Conservation (phyloP, 805 yeast species). For the Torulaspora microellipsoides region DNA sequence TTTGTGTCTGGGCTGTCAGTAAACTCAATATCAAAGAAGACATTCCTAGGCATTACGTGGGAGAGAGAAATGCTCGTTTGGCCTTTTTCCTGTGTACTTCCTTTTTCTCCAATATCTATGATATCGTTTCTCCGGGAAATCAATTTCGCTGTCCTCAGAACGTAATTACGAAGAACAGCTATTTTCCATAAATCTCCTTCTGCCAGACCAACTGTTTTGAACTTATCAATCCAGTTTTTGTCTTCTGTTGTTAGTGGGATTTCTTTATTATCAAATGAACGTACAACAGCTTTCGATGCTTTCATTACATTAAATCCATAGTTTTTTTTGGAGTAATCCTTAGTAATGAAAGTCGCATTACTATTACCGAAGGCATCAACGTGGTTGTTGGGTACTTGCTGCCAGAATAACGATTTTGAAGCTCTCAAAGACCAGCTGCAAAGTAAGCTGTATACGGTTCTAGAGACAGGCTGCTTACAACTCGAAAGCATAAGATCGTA, state of each 20-base stretch:
- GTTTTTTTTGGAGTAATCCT: slow-evolving; percentile 25
- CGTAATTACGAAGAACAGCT: slow-evolving; percentile 62
- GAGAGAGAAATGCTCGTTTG: slow-evolving; percentile 4
- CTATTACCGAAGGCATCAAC: slow-evolving; percentile 46
- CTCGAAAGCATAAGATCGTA: slow-evolving; percentile 66
- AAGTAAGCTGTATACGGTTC: slow-evolving; percentile 58
- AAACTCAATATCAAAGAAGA: slow-evolving; percentile 44
- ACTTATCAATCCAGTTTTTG: slow-evolving; percentile 63
- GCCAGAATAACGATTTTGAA: slow-evolving; percentile 77
- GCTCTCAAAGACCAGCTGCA: slow-evolving; percentile 69
- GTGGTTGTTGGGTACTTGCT: slow-evolving; percentile 38
- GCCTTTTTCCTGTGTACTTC: slow-evolving; percentile 31
- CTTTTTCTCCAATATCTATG: slow-evolving; percentile 11
- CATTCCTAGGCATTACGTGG: slow-evolving; percentile 44
- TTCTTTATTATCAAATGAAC: slow-evolving; percentile 40
- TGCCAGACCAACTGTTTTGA: slow-evolving; percentile 67
- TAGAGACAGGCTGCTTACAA: slow-evolving; percentile 61
- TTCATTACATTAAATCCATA: slow-evolving; percentile 25
- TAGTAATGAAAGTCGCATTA: slow-evolving; percentile 23
- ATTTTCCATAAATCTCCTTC: slow-evolving; percentile 82
- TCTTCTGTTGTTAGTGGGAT: slow-evolving; percentile 61
- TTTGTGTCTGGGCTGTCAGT: slow-evolving; percentile 9
- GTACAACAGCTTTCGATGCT: slow-evolving; percentile 26
- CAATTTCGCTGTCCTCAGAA: slow-evolving; percentile 51
- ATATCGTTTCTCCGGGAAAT: slow-evolving; percentile 32